phyloP scores from a whole-genome alignment of 1,284 basidiomycete genomes.

The Microbotryomycetes sp. region DNA sequence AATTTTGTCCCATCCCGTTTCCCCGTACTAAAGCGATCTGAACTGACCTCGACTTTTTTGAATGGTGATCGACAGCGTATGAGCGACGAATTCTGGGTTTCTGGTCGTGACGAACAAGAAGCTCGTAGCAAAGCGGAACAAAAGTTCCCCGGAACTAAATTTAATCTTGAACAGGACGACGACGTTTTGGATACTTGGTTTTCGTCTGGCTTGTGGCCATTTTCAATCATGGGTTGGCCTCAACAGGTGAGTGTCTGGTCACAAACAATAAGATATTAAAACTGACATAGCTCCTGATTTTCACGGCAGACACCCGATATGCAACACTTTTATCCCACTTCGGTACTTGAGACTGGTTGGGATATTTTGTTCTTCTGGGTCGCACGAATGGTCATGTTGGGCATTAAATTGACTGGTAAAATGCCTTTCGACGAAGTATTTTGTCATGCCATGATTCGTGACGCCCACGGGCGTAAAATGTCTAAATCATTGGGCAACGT shows the following conservation, averaged over 20 bases:
- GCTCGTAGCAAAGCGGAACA: constrained; percentile 69
- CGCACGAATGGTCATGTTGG: constrained; percentile 94
- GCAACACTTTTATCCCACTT: constrained; percentile 77
- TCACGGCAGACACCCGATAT: constrained; percentile 60
- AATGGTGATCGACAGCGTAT: constrained; percentile 47
- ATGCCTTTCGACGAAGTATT: constrained; percentile 97
- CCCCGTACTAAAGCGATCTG: neutral
- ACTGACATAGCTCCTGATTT: neutral
- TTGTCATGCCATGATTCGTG: constrained; percentile 98
- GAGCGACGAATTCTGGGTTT: constrained; percentile 82
- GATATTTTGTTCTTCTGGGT: constrained; percentile 99
- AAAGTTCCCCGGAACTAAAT: constrained; percentile 64
- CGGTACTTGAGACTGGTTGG: constrained; percentile 94
- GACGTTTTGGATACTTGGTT: constrained; percentile 99
- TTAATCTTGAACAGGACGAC: constrained; percentile 84
- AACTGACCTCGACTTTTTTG: neutral
- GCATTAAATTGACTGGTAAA: constrained; percentile 77
- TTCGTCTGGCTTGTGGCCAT: constrained; percentile 96
- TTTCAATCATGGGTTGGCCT: constrained; percentile 97
- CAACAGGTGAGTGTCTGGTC: constrained; percentile 54
- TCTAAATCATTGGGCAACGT: constrained; percentile 97
- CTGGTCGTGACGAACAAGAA: constrained; percentile 73
- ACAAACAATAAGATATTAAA: neutral
- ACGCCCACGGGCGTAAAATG: constrained; percentile 98
- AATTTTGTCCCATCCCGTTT: constrained; percentile 35